Base-by-base conservation (phyloP, 2,329 filamentous ascomycete species). In the Fusarium duplospermum region DNA sequence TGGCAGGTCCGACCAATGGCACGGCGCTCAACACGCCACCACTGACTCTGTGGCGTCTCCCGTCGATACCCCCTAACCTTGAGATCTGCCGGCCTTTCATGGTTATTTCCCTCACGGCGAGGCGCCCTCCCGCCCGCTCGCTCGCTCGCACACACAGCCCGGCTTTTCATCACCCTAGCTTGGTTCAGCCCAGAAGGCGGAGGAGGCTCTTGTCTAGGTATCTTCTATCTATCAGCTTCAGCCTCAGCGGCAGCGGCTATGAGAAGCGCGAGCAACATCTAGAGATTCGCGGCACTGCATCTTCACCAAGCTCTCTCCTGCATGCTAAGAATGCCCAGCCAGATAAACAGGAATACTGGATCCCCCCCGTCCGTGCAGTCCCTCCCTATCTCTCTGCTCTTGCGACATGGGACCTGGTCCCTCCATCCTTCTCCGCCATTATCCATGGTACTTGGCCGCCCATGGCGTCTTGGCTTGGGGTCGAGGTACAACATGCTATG, bases 401-500 rank as follows among this genome's bases (percentile, higher is more conserved):
- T 57, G 63, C 57, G 45, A 38, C 40, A n/a, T 47, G 29, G 60
- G 8, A 47, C 45, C 60, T 35, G 54, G 56, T 31, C 27, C 35
- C 56, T 27, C 27, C 47, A 18, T 33, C 47, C 22, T 66, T 67
- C 56, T 57, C 63, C 45, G 47, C 60, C 57, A 38, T 74, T 38
- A 64, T 67, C 38, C 60, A 67, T 67, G 72, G 60, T 73, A 75
- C 72, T 57, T 50, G 57, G 69, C 69, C 38, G 24, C 73, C 47
- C 50, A 64, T 64, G 69, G 72, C 69, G 66, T 36, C 72, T 74
- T 74, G 72, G 69, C 69, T 74, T 69, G 62, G 69, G 62, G 66
- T 61, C 56, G 45, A 67, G 66, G 66, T 73, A 75, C 72, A 75
- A 70, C 62, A 73, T 70, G 72, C 71, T 74, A 72, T 63, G 69